These are phyloP conservation scores for Cladorrhinum sp. DNA, from an alignment of 2,329 filamentous ascomycete species.

Conservation along the genomic window DNA sequence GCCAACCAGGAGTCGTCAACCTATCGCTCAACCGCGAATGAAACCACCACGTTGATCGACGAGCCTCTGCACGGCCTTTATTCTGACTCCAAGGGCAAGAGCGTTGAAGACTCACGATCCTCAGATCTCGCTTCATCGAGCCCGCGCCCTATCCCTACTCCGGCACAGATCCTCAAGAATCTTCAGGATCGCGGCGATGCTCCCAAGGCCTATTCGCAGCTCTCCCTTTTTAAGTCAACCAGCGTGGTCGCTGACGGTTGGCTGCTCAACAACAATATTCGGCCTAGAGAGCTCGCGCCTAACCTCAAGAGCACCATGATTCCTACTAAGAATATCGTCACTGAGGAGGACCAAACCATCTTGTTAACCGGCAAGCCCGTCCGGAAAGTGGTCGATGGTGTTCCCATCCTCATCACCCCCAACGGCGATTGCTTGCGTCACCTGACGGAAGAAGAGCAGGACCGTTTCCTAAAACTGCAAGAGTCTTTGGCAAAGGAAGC, in stretches of 20 bases:
- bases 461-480: conserved; percentile 68
- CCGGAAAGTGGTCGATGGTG: conserved; percentile 61
- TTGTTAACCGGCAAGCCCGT: conserved; percentile 58
- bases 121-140: conserved; percentile 18
- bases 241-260: conserved; percentile 35
- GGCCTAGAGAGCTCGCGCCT: conserved; percentile 13
- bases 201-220: conserved; percentile 33
- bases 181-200: conserved; percentile 36
- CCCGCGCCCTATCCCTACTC: conserved; percentile 25
- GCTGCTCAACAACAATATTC: conserved; percentile 21
- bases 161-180: conserved; percentile 38
- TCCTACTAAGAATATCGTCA: conserved; percentile 47
- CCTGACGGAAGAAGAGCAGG: conserved; percentile 65
- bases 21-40: conserved; percentile 29
- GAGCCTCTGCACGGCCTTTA: conserved; percentile 24
- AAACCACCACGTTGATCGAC: conserved; percentile 29
- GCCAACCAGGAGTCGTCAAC: conserved; percentile 29
- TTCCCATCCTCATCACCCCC: conserved; percentile 69
- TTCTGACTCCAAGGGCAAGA: conserved; percentile 29
- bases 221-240: conserved; percentile 41
- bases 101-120: conserved; percentile 22
- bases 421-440: conserved; percentile 75
- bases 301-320: conserved; percentile 31
- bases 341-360: conserved; percentile 52
- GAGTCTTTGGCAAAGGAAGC: conserved; percentile 49